Percentiles rank a stretch among this genome's conserved stretches.
These are phyloP conservation scores for Mesotaenium endlicherianum DNA, from an alignment of 139 green algal species.

Conservation along the genomic window DNA sequence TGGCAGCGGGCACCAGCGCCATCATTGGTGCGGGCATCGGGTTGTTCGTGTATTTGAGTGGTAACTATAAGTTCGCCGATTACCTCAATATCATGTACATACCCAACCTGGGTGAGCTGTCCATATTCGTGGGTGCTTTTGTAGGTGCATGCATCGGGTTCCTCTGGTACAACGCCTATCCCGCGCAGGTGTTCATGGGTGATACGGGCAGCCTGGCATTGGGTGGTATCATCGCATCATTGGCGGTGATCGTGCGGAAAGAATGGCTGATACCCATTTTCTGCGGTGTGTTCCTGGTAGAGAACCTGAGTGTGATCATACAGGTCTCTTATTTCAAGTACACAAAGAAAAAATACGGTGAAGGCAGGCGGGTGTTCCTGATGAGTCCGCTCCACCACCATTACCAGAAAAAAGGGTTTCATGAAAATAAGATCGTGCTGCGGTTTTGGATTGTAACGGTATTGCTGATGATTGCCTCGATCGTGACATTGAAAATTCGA, in stretches of 20 bases:
- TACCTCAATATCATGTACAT: neutral
- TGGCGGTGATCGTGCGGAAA: neutral
- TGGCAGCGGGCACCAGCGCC: constrained; percentile 18
- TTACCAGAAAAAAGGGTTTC: too few species aligned
- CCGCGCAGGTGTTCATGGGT: constrained; percentile 56
- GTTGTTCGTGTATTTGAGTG: neutral
- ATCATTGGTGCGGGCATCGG: neutral
- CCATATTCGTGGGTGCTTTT: constrained; percentile 1
- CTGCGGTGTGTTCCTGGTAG: constrained; percentile 33
- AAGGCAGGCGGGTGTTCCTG: too few species aligned
- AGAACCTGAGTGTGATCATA: constrained; percentile 40
- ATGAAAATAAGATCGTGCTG: too few species aligned
- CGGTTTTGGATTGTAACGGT: too few species aligned
- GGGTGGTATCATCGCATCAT: constrained; percentile 12
- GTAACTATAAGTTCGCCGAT: neutral
- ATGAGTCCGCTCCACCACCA: too few species aligned
- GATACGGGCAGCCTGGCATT: constrained; percentile 52
- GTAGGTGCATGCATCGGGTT: constrained; percentile 41
- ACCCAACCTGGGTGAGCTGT: neutral
- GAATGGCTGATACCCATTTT: constrained; percentile 18
- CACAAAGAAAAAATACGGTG: too few species aligned
- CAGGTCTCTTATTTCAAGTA: constrained; percentile 20
- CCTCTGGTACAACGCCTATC: constrained; percentile 40
- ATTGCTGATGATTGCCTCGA: too few species aligned
- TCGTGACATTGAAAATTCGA: too few species aligned